phyloP scores from a whole-genome alignment of 805 yeast genomes.

The Yamadazyma tumulicola region DNA sequence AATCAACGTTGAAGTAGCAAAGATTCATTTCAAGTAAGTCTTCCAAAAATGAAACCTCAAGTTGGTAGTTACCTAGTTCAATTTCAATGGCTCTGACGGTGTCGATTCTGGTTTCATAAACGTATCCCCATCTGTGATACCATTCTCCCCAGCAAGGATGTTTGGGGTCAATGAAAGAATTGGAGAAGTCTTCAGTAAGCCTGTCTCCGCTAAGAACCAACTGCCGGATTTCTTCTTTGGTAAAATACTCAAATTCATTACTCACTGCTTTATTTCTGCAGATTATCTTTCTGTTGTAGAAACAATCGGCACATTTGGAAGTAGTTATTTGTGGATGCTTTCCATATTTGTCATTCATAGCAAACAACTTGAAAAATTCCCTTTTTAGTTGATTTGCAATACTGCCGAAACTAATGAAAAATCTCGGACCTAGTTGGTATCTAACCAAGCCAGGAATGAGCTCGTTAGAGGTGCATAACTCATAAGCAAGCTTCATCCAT shows the following conservation, averaged over 20 bases:
- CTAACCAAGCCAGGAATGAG: constrained; percentile 14
- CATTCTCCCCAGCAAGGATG: constrained; percentile 11
- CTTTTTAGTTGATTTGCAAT: constrained; percentile 14
- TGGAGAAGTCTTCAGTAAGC: too few species aligned
- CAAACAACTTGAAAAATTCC: constrained; percentile 11
- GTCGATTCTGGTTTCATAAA: constrained; percentile 12
- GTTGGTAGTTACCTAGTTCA: constrained; percentile 10
- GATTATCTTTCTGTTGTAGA: too few species aligned
- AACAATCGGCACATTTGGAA: too few species aligned
- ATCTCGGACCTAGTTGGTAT: constrained; percentile 13
- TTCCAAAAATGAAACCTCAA: constrained; percentile 13
- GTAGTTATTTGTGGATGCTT: too few species aligned
- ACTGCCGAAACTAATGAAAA: constrained; percentile 15
- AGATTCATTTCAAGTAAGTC: constrained; percentile 7
- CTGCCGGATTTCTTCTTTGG: constrained; percentile 10
- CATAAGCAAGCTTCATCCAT: constrained; percentile 16
- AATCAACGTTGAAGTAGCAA: constrained; percentile 6
- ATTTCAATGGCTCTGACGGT: constrained; percentile 13
- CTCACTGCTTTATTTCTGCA: not conserved
- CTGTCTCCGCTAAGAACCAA: constrained; percentile 4
- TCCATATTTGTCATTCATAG: constrained; percentile 8
- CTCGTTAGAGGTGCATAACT: constrained; percentile 4
- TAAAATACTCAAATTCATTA: constrained; percentile 9
- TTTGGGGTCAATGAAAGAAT: too few species aligned
- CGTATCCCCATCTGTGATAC: constrained; percentile 16